Conservation (phyloP, 2,329 filamentous ascomycete genomes). For the Pseudogymnoascus sp. region DNA sequence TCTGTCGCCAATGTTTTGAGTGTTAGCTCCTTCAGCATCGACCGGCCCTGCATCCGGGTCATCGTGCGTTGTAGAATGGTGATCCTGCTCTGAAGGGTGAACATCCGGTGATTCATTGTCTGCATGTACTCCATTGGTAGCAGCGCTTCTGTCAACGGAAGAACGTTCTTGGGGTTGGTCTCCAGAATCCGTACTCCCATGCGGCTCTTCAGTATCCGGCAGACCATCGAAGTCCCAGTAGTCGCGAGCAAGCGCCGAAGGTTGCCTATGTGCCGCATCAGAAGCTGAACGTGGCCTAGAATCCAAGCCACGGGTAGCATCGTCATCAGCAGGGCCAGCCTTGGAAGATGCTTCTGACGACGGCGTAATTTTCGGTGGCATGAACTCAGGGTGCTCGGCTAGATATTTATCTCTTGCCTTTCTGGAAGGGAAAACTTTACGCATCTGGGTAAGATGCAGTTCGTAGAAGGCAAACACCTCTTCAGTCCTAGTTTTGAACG, state of each 20-base stretch:
- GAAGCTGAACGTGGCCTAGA: not conserved
- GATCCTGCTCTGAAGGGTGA: not conserved
- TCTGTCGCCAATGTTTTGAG: not conserved
- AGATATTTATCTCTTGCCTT: not conserved
- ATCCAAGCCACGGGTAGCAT: not conserved
- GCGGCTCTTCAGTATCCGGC: not conserved
- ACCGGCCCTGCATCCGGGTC: not conserved
- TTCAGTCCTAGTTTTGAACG: not conserved
- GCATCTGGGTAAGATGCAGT: not conserved
- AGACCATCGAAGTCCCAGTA: constrained; percentile 1
- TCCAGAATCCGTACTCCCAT: not conserved
- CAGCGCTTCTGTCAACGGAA: not conserved
- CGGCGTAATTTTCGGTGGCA: constrained; percentile 3
- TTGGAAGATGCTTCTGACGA: not conserved
- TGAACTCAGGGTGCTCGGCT: not conserved
- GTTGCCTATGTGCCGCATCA: not conserved
- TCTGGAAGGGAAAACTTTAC: not conserved
- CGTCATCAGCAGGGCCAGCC: not conserved
- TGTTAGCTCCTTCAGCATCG: not conserved
- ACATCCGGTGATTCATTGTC: not conserved
- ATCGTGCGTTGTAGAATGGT: not conserved
- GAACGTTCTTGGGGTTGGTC: not conserved
- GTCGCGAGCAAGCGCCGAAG: not conserved
- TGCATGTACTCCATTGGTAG: not conserved
- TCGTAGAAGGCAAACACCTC: constrained; percentile 7